These are phyloP conservation scores for Hymenoscyphus infarciens DNA, from an alignment of 2,329 filamentous ascomycete species.

Conservation along the genomic window DNA sequence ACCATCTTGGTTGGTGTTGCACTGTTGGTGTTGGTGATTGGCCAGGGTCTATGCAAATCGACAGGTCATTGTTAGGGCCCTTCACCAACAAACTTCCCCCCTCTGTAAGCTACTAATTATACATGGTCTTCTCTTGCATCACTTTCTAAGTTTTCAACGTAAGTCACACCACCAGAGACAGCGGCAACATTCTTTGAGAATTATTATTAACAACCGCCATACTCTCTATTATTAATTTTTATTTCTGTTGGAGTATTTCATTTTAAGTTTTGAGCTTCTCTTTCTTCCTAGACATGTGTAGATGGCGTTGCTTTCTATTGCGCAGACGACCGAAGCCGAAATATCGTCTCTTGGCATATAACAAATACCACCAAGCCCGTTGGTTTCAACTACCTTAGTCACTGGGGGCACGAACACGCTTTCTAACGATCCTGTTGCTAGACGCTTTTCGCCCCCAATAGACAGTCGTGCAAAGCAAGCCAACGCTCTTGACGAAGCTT, in stretches of 20 bases:
- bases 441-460: not conserved
- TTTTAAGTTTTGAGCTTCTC: no score
- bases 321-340: not conserved
- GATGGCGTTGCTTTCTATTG: not conserved
- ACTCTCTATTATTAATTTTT: no score
- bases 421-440: not conserved
- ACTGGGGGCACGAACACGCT: not conserved
- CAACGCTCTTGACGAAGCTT: not conserved
- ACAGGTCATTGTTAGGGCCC: not conserved
- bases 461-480: not conserved
- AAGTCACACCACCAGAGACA: no score
- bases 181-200: not conserved
- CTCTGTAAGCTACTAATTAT: not conserved
- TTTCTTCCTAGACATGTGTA: not conserved
- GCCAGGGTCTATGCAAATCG: not conserved
- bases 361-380: not conserved
- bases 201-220: no score
- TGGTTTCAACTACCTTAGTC: not conserved
- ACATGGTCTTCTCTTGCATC: not conserved
- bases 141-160: no score
- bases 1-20: not conserved
- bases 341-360: not conserved
- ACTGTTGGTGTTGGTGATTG: not conserved
- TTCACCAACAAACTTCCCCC: not conserved
- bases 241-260: no score